Evolutionary conservation across 108 stramenopile genomes (phyloP), one percentile per base, ranked within the genome.

Genomic region (Chaetoceros tenuissimus): DNA sequence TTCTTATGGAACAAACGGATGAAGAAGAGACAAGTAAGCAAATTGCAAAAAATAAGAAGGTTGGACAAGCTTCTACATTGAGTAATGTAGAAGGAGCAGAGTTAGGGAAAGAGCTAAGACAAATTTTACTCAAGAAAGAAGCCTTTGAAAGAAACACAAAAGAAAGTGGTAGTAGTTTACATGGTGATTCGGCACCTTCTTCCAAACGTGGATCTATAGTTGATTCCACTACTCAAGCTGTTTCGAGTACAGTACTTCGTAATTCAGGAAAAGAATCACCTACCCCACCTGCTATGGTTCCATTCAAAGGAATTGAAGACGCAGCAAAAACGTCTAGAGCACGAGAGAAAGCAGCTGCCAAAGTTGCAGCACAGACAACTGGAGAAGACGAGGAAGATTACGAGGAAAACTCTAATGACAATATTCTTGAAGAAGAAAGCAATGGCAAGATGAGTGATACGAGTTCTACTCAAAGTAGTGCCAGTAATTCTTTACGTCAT

Each of bases 281-380:
- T 50, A 8, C n/a, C 3, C 16, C 27, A 3, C 53, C 53, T 8
- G 49, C 20, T 13, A 7, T 18, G 24, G 59, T 66, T 48, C 44
- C 59, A 0, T 84, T 80, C 48, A 55, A 62, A 10, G 82, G 82
- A 16, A 77, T 84, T 31, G 78, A 79, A 64, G 78, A 72, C n/a
- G 78, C 70, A 5, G 82, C 82, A 8, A 67, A 64, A 44, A 57
- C 34, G 3, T 79, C 82, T 2, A 28, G 82, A 21, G 66, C 46
- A 51, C 55, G 75, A 24, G 69, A 76, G 31, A 51, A 68, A 43
- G 63, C 58, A 7, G 58, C 52, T 2, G 44, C 31, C 18, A n/a
- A 54, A 49, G 57, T 21, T 53, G 52, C 51, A 1, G 58, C 52
- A 10, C 24, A 29, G 2, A 59, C 60, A 34, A n/a, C 18, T 55